Conservation (phyloP, 148 eudicot genomes). For the Simmondsia chinensis region DNA sequence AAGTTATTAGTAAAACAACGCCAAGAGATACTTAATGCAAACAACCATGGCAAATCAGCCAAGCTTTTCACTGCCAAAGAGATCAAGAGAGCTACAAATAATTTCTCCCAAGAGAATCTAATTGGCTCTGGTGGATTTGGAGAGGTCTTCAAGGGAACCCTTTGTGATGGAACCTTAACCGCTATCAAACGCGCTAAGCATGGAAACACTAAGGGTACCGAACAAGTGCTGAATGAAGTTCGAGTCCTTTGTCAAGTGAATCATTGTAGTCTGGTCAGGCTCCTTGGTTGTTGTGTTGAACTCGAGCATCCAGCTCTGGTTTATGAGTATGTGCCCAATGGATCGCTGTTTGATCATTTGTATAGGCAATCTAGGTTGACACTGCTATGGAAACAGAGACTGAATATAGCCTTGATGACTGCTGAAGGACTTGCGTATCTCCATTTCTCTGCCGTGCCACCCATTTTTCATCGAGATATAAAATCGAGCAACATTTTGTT, state of each 20-base stretch:
- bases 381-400: constrained; percentile 21
- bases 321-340: constrained; percentile 28
- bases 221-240: constrained; percentile 40
- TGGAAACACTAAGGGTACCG: constrained; percentile 29
- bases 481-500: constrained; percentile 37
- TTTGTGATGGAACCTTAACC: constrained; percentile 28
- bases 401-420: constrained; percentile 25
- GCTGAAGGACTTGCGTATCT: constrained; percentile 38
- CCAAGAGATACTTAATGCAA: constrained; percentile 32
- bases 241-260: constrained; percentile 43
- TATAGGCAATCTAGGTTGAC: constrained; percentile 10
- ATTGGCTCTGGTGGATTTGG: constrained; percentile 42
- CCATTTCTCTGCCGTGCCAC: constrained; percentile 30
- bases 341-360: constrained; percentile 32
- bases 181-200: constrained; percentile 43
- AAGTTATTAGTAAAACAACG: constrained; percentile 19
- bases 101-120: constrained; percentile 27
- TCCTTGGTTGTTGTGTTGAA: constrained; percentile 36
- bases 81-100: constrained; percentile 28
- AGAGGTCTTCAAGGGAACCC: constrained; percentile 33
- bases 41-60: constrained; percentile 32
- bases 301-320: constrained; percentile 29
- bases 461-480: constrained; percentile 36
- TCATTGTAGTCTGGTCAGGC: constrained; percentile 26
- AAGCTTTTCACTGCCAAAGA: constrained; percentile 37